A percentile compares a stretch with the other conserved stretches of the same genome.
Evolutionary conservation across 768 basidiomycete genomes (phyloP).

Genomic region (Leucosporidium scottii): DNA sequence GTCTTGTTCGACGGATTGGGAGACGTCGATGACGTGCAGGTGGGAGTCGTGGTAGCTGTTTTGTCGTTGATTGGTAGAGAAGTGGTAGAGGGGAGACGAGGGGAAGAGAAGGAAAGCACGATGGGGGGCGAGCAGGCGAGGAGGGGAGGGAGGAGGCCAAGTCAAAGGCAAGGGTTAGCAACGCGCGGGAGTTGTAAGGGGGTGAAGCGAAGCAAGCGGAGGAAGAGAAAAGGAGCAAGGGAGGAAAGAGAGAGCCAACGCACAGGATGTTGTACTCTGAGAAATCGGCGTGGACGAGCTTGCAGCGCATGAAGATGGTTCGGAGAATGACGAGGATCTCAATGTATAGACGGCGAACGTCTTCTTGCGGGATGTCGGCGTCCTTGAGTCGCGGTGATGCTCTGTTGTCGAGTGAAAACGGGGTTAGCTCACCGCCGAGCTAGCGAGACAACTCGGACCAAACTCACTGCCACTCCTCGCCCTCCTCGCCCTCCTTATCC

Average conservation of each 20-base stretch:
- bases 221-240: too few relatives aligned
- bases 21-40: slow-evolving; percentile 93
- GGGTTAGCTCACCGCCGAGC: background rate
- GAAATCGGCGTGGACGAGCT: slow-evolving; percentile 92
- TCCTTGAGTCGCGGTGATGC: slow-evolving; percentile 92
- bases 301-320: slow-evolving; percentile 80
- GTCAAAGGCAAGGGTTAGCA: background rate
- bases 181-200: background rate
- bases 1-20: slow-evolving; percentile 96
- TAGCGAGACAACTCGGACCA: background rate
- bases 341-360: slow-evolving; percentile 58
- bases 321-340: slow-evolving; percentile 74
- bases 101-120: too few relatives aligned
- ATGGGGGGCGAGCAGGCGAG: background rate
- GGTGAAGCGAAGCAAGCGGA: background rate
- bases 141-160: background rate
- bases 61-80: background rate
- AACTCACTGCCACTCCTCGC: slow-evolving; percentile 39
- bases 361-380: slow-evolving; percentile 54
- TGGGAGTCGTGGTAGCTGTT: slow-evolving; percentile 50
- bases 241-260: slow-evolving; percentile 17
- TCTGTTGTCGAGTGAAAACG: slow-evolving; percentile 46
- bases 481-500: slow-evolving; percentile 53
- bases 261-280: slow-evolving; percentile 97
- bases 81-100: background rate